phyloP scores from a whole-genome alignment of 2,329 filamentous ascomycete genomes.

The Arthrobotrys iridis region DNA sequence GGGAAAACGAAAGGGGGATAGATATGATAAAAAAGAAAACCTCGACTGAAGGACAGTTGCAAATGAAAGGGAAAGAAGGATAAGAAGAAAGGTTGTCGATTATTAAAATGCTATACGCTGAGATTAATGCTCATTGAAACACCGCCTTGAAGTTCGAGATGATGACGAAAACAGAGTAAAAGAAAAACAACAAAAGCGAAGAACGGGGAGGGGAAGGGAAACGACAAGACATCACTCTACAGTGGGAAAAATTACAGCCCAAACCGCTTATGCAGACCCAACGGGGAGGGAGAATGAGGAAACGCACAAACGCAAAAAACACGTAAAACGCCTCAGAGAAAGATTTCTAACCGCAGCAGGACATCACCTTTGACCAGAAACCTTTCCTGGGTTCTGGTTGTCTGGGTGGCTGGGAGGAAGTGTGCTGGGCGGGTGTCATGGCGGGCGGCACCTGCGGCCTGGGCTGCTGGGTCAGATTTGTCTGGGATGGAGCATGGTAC shows the following conservation, averaged over 20 bases:
- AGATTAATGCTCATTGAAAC: conserved; percentile 55
- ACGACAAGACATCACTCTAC: conserved; percentile 52
- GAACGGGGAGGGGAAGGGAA: background rate
- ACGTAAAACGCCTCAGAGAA: conserved; percentile 57
- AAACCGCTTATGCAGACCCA: conserved; percentile 53
- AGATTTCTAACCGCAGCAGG: conserved; percentile 81
- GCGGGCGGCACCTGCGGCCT: conserved; percentile 71
- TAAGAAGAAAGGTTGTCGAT: conserved; percentile 47
- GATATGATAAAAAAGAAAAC: conserved; percentile 48
- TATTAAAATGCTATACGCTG: conserved; percentile 55
- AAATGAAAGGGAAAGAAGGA: conserved; percentile 33
- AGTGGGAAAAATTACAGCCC: conserved; percentile 55
- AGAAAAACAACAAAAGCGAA: conserved; percentile 15
- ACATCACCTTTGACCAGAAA: conserved; percentile 91
- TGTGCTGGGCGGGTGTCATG: conserved; percentile 64
- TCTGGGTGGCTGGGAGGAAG: conserved; percentile 65
- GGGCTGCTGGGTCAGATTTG: conserved; percentile 78
- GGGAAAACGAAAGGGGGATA: conserved; percentile 60
- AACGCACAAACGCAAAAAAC: conserved; percentile 53
- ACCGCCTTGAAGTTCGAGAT: conserved; percentile 41
- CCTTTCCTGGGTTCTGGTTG: conserved; percentile 77
- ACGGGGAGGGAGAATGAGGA: conserved; percentile 49
- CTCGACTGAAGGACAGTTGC: conserved; percentile 31
- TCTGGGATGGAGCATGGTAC: conserved; percentile 87
- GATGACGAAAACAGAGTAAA: conserved; percentile 35